Base-by-base conservation (phyloP, 1,284 basidiomycete species). In the Cystobasidiaceae sp. region DNA sequence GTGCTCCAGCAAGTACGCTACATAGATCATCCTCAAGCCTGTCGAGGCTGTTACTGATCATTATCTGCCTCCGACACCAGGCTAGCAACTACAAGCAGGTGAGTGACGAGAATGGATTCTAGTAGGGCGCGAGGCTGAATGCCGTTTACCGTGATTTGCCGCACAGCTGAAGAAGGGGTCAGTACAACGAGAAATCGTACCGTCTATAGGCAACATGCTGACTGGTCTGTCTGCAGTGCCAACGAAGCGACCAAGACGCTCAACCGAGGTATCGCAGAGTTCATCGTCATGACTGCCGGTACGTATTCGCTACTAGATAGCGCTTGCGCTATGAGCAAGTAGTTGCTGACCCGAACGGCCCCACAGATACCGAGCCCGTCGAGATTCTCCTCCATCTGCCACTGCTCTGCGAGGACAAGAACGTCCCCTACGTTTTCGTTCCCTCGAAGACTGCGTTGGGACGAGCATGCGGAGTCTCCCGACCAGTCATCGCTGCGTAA, bases 351-450 rank as follows among this genome's bases (percentile, higher is more conserved):
- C 27, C n/a, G 19, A 32, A 25, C 41, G 19, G 45, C 41, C 51
- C 19, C n/a, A 32, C 39, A 58, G 58, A 46, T 41, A 55, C 94
- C 49, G 93, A 98, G 79, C 94, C 94, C 56, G 85, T 99, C 74
- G 94, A 98, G 78, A 98, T 99, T 77, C 81, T 99, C 54, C 85
- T 99, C 70, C 96, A 98, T 79, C 85, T 98, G 28, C 96, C 96
- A 46, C 82, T 99, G 60, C 83, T 99, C 45, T 99, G 96, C 77
- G 96, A 99, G 80, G 96, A 99, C 82, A 99, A 99, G 74, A 75
- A 75, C 70, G 72, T 75, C 33, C 73, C 74, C 64, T 67, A 65
- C 52, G 62, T 66, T 45, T 66, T 61, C 52, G 30, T 98, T 46
- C 90, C 90, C 41, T 90, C 87, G 64, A 96, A 96, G 80, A 90